A percentile compares a stretch with the other conserved stretches of the same genome.
phyloP scores from a whole-genome alignment of 441 rosid genomes.

The Erodium texanum region DNA sequence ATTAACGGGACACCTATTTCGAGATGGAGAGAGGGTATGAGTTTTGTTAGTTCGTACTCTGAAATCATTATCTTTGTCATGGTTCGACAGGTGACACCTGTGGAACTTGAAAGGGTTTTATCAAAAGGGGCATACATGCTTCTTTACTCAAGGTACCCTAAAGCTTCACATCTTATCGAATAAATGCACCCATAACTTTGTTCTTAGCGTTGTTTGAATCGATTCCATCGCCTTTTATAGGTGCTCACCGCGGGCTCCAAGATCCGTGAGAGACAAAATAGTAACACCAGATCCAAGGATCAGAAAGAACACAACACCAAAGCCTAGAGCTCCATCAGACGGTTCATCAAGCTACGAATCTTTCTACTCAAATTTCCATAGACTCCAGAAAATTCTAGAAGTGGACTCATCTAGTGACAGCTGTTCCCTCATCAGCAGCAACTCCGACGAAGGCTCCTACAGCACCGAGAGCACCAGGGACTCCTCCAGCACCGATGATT shows the following conservation, averaged over 20 bases:
- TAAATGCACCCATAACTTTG: constrained; percentile 31
- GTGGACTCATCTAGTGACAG: constrained; percentile 80
- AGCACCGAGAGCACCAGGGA: constrained; percentile 79
- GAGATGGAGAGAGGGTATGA: neutral
- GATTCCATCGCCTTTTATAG: constrained; percentile 28
- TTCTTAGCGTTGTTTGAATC: constrained; percentile 7
- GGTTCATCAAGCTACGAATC: constrained; percentile 62
- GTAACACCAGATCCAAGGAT: neutral
- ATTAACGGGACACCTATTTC: too few relatives aligned
- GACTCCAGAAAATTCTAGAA: constrained; percentile 51
- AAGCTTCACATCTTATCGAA: constrained; percentile 5
- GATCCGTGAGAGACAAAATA: constrained; percentile 41
- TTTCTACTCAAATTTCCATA: constrained; percentile 54
- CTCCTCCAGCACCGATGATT: constrained; percentile 57
- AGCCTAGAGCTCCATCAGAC: constrained; percentile 45
- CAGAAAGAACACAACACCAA: constrained; percentile 16
- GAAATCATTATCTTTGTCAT: constrained; percentile 5
- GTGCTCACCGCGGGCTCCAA: constrained; percentile 89
- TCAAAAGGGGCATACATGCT: constrained; percentile 79
- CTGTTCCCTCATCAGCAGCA: constrained; percentile 74
- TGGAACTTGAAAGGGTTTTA: constrained; percentile 61
- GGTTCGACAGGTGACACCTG: constrained; percentile 51
- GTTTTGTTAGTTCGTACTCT: neutral
- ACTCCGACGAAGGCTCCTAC: constrained; percentile 78
- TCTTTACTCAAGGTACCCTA: constrained; percentile 61